Base-by-base conservation (phyloP, 805 yeast species). In the Dipodascus albidus region DNA sequence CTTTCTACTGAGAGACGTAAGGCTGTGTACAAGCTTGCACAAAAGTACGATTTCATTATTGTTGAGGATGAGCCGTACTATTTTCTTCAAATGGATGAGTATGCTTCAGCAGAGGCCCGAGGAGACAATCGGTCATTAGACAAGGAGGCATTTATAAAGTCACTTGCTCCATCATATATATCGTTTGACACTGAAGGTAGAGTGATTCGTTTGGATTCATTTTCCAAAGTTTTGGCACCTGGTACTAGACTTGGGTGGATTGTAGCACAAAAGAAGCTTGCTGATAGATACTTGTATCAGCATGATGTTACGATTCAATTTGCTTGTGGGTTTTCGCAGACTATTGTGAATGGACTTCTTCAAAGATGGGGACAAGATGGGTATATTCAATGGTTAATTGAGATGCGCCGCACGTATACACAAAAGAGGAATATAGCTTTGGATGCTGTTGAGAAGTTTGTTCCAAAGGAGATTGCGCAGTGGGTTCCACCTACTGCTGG, bases 1-100 rank as follows among this genome's bases (percentile, higher is more conserved):
- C 78, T 84, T 65, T 71, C 81, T 33, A 60, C 64, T 3, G 79
- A 76, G 57, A 74, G 88, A 61, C 78, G 88, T 66, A 63, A 68
- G 54, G 73, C 73, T 48, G 72, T 87, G 54, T 82, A 84, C 63
- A 71, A 73, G 38, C 62, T 87, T 50, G 81, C 86, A 52, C 77
- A 75, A 60, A 79, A 81, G 64, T 85, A 82, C 65, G 85, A 86
- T 66, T 64, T 87, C 53, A 63, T 87, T 31, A 81, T 87, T 54
- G 67, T 86, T 53, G 95, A 87, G 68, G 96, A 87, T 65, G 95
- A 87, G 70, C 95, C 95, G 3, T 87, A 87, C 73, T 71, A 76
- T 24, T 47, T 47, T n/a, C 23, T 47, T 4, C 49, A 47, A 47
- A 38, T 38, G 44, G 56, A 57, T 9, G 71, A 70, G 75, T 75